phyloP scores from a whole-genome alignment of 768 basidiomycete genomes.

The Tylopilus subfusipes region DNA sequence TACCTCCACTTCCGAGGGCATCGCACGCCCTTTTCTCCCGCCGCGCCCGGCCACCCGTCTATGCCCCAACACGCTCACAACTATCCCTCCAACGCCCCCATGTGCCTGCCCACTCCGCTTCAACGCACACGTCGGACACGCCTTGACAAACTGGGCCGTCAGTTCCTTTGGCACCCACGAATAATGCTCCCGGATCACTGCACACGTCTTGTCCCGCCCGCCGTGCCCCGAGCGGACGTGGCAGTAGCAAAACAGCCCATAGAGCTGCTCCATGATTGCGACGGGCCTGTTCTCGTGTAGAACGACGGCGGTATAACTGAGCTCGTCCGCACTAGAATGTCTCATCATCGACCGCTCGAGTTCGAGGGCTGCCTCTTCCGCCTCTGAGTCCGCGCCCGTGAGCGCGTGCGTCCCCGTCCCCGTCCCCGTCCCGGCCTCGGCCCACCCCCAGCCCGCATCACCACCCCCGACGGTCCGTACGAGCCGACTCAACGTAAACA shows the following conservation, averaged over 20 bases:
- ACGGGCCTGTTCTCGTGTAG: slow-evolving; percentile 72
- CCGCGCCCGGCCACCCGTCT: not conserved
- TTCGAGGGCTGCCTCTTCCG: slow-evolving; percentile 7
- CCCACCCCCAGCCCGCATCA: slow-evolving; percentile 6
- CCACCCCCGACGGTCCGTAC: slow-evolving; percentile 4
- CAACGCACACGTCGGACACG: slow-evolving; percentile 69
- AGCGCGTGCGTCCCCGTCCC: not conserved
- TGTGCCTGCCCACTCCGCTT: slow-evolving; percentile 40
- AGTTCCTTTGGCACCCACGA: slow-evolving; percentile 86
- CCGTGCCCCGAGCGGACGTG: slow-evolving; percentile 66
- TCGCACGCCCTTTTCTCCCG: not conserved
- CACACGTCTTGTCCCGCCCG: slow-evolving; percentile 76
- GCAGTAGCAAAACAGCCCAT: slow-evolving; percentile 71
- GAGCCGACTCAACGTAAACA: slow-evolving; percentile 53
- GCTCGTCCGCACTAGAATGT: not conserved
- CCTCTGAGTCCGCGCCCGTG: not conserved
- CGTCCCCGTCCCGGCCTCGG: not conserved
- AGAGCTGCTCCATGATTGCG: slow-evolving; percentile 74
- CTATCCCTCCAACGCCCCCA: slow-evolving; percentile 11
- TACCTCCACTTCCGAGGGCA: not conserved
- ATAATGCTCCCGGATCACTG: slow-evolving; percentile 62
- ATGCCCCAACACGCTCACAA: not conserved
- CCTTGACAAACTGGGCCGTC: slow-evolving; percentile 71
- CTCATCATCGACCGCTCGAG: slow-evolving; percentile 15
- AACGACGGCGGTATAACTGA: slow-evolving; percentile 40